Percentiles rank a stretch among this genome's conserved stretches.
phyloP scores from a whole-genome alignment of 768 basidiomycete species.

The Naematelia encephala region DNA sequence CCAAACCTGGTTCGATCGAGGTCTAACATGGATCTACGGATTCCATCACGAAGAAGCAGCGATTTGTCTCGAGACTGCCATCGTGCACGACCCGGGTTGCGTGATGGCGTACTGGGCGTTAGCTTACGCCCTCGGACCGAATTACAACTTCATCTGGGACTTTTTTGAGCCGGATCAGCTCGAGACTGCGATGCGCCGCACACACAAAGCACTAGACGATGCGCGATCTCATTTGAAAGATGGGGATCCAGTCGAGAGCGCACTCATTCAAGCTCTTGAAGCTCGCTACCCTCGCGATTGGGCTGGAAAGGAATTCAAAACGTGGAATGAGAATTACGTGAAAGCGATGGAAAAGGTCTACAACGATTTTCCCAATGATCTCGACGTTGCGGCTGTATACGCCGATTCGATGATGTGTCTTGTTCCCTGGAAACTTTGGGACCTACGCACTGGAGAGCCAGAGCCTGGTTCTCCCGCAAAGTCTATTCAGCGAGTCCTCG shows the following conservation, averaged over 20 bases:
- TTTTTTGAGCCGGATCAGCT: conserved; percentile 13
- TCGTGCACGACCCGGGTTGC: conserved; percentile 25
- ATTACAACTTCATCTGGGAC: conserved; percentile 42
- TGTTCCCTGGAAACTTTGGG: conserved; percentile 41
- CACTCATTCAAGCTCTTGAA: conserved; percentile 19
- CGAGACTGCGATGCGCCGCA: conserved; percentile 3
- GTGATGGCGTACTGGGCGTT: conserved; percentile 40
- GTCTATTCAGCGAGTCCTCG: conserved; percentile 27
- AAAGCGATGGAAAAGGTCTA: conserved; percentile 33
- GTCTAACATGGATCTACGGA: conserved; percentile 31
- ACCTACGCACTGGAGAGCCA: conserved; percentile 35
- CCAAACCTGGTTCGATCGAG: conserved; percentile 42
- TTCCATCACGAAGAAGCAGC: conserved; percentile 41
- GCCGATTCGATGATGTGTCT: conserved; percentile 40
- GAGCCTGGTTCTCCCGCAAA: conserved; percentile 10
- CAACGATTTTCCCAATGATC: conserved; percentile 16
- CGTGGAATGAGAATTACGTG: conserved; percentile 23
- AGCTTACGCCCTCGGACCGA: conserved; percentile 36
- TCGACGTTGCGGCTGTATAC: conserved; percentile 37
- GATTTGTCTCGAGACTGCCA: conserved; percentile 27
- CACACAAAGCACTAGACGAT: conserved; percentile 5
- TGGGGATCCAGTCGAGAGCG: conserved; percentile 18
- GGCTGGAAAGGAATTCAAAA: conserved; percentile 17
- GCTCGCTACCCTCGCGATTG: conserved; percentile 20
- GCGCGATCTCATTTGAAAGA: conserved; percentile 6